A percentile compares a stretch with the other conserved stretches of the same genome.
Conservation (phyloP, 2,329 filamentous ascomycete genomes). For the Sclerotinia nivalis region DNA sequence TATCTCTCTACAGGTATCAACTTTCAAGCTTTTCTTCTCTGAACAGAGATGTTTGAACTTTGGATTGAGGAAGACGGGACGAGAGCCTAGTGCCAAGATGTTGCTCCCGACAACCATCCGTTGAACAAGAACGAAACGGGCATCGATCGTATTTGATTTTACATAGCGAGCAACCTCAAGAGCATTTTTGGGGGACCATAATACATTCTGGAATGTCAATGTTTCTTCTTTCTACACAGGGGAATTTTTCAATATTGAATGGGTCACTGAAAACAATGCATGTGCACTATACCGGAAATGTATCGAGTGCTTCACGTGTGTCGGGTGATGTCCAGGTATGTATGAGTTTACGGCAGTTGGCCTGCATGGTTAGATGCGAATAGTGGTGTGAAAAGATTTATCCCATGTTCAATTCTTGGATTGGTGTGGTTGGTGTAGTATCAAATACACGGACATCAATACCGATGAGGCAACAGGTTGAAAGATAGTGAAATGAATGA, state of each 20-base stretch:
- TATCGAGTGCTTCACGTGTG: neutral
- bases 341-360: neutral
- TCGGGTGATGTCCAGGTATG: neutral
- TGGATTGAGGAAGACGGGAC: neutral
- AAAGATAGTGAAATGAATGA: neutral
- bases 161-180: neutral
- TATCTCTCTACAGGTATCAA: neutral
- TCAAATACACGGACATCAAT: neutral
- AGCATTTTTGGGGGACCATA: neutral
- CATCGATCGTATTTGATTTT: neutral
- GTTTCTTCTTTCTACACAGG: neutral
- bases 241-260: neutral
- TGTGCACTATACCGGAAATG: neutral
- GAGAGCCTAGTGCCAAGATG: constrained; percentile 14
- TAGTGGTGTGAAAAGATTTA: neutral
- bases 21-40: neutral
- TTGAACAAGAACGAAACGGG: neutral
- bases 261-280: neutral
- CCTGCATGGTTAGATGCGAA: neutral
- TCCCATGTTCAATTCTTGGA: neutral
- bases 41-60: neutral
- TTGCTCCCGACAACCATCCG: neutral
- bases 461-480: constrained; percentile 16
- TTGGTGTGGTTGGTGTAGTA: constrained; percentile 17
- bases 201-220: neutral